Evolutionary conservation across 1,284 basidiomycete species (phyloP).

Genomic region (Violaceomyces palustris): DNA sequence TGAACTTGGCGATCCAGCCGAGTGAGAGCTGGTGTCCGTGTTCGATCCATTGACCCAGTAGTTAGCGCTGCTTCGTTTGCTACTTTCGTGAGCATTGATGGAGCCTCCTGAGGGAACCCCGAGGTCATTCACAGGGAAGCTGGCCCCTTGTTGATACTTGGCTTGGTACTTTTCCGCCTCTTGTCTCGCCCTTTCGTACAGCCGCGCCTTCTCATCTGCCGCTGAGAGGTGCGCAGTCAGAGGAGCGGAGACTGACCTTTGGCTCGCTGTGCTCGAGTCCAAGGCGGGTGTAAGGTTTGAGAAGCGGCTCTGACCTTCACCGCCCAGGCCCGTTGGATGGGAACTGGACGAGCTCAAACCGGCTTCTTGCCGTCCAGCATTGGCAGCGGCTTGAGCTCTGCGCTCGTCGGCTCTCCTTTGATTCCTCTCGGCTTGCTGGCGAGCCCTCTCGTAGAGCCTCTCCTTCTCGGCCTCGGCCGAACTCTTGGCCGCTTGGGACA

Average conservation of each 20-base stretch:
- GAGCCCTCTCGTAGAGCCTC: constrained; percentile 41
- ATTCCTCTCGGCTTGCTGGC: constrained; percentile 43
- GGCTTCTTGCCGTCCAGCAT: too few species aligned
- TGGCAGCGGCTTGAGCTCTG: constrained; percentile 6
- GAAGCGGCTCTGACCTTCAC: not conserved
- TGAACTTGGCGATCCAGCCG: too few species aligned
- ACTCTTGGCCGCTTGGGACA: too few species aligned
- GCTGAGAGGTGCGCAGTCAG: constrained; percentile 5
- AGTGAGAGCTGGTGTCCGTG: too few species aligned
- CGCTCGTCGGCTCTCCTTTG: constrained; percentile 37
- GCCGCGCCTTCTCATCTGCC: constrained; percentile 34
- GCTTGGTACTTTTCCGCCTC: constrained; percentile 42
- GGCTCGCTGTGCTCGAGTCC: not conserved
- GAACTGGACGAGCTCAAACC: too few species aligned
- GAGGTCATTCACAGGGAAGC: too few species aligned
- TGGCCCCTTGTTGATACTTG: constrained; percentile 15
- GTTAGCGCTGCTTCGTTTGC: too few species aligned
- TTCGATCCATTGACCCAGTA: too few species aligned
- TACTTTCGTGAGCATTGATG: too few species aligned
- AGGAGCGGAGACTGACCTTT: not conserved
- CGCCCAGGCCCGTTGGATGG: too few species aligned
- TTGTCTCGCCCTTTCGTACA: constrained; percentile 37
- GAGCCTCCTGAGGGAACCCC: too few species aligned
- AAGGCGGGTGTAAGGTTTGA: not conserved
- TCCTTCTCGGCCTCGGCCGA: constrained; percentile 45